Evolutionary conservation across 1,139 yeast genomes (phyloP).

Genomic region (Scheffersomyces quercinus): DNA sequence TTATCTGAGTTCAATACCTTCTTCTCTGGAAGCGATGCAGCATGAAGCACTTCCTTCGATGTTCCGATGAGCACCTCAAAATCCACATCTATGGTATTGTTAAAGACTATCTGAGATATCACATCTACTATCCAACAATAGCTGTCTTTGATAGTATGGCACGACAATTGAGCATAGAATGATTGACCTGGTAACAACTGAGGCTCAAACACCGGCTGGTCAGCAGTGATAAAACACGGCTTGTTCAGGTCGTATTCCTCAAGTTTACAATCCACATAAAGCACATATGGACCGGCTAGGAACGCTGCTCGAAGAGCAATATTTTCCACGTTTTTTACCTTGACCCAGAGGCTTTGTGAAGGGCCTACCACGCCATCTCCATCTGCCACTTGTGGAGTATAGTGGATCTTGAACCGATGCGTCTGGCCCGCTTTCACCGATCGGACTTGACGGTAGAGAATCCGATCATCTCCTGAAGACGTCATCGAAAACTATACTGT

Average conservation of each 20-base stretch:
- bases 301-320: conserved; percentile 83
- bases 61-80: conserved; percentile 69
- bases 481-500: no score
- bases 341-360: conserved; percentile 52
- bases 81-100: conserved; percentile 63
- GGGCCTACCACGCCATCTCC: conserved; percentile 12
- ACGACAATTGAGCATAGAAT: conserved; percentile 23
- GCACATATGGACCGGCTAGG: conserved; percentile 84
- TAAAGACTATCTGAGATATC: conserved; percentile 81
- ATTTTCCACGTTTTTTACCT: conserved; percentile 72
- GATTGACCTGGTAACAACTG: conserved; percentile 42
- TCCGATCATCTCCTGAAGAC: neutral
- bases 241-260: conserved; percentile 60
- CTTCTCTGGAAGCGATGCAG: conserved; percentile 30
- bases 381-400: conserved; percentile 28
- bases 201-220: conserved; percentile 69
- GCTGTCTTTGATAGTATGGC: conserved; percentile 21
- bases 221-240: conserved; percentile 61
- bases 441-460: conserved; percentile 28
- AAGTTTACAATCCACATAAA: conserved; percentile 79
- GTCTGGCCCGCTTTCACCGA: conserved; percentile 41
- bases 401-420: conserved; percentile 35
- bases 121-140: conserved; percentile 85
- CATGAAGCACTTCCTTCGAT: conserved; percentile 44
- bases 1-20: conserved; percentile 29